Conservation (phyloP, 441 rosid species). For the Melastoma candidum region DNA sequence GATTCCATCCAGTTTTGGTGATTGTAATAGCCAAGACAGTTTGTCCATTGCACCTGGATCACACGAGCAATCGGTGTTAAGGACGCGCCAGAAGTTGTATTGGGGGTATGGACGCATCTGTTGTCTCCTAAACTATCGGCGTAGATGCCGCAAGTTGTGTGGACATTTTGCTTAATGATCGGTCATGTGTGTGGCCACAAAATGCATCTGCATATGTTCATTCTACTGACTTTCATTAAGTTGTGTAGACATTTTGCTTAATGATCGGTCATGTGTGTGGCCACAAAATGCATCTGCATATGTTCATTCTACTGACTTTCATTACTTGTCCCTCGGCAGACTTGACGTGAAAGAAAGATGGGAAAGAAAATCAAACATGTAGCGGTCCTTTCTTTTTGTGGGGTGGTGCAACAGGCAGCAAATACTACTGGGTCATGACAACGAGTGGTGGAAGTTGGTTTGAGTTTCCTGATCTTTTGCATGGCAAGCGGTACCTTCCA, state of each 20-base stretch:
- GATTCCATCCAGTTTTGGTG: constrained; percentile 6
- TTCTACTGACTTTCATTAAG: background rate
- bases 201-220: background rate
- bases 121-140: background rate
- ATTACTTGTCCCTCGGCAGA: constrained; percentile 25
- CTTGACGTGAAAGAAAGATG: constrained; percentile 85
- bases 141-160: background rate
- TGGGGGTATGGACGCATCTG: constrained; percentile 35
- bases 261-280: no score
- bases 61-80: constrained; percentile 14
- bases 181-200: background rate
- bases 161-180: background rate
- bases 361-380: constrained; percentile 96
- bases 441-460: no score
- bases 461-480: no score
- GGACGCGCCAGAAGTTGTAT: constrained; percentile 32
- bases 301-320: background rate
- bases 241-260: background rate
- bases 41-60: constrained; percentile 13
- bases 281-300: background rate
- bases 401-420: no score
- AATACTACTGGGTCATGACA: no score
- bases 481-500: no score
- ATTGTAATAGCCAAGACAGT: constrained; percentile 7
- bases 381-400: constrained; percentile 6